Evolutionary conservation across 2,329 filamentous ascomycete genomes (phyloP).

Genomic region (Fusarium hainanense): DNA sequence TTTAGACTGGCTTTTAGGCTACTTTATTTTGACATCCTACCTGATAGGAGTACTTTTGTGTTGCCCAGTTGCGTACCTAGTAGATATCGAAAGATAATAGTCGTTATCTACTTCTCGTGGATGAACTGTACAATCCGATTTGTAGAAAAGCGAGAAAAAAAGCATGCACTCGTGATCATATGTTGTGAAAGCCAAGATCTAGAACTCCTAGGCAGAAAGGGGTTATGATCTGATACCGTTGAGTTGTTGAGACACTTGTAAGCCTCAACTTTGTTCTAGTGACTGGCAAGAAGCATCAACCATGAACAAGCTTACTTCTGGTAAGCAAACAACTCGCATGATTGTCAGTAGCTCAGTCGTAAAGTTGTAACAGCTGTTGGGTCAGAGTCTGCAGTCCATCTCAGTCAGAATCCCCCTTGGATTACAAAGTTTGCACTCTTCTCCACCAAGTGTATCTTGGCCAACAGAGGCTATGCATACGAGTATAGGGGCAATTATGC

Average conservation of each 20-base stretch:
- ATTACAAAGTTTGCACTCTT: constrained; percentile 13
- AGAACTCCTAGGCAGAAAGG: background rate
- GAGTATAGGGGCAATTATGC: constrained; percentile 4
- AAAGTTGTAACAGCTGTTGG: constrained; percentile 9
- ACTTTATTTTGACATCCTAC: background rate
- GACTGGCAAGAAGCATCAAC: background rate
- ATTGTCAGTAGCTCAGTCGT: background rate
- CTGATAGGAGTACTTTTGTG: background rate
- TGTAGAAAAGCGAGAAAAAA: background rate
- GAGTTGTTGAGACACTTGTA: background rate
- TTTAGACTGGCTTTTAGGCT: background rate
- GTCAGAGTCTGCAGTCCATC: background rate
- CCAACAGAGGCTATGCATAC: constrained; percentile 7
- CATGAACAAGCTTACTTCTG: too few relatives aligned
- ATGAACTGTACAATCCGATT: background rate
- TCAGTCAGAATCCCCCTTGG: constrained; percentile 3
- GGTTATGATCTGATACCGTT: background rate
- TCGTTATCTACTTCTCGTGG: background rate
- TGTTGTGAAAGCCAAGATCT: background rate
- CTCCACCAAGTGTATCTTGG: constrained; percentile 21
- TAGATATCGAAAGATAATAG: constrained; percentile 1
- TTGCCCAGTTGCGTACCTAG: background rate
- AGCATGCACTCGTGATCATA: background rate
- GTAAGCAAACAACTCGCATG: background rate
- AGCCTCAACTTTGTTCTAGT: background rate